These are phyloP conservation scores for Candida suzukii DNA, from an alignment of 805 yeast species.

Conservation along the genomic window DNA sequence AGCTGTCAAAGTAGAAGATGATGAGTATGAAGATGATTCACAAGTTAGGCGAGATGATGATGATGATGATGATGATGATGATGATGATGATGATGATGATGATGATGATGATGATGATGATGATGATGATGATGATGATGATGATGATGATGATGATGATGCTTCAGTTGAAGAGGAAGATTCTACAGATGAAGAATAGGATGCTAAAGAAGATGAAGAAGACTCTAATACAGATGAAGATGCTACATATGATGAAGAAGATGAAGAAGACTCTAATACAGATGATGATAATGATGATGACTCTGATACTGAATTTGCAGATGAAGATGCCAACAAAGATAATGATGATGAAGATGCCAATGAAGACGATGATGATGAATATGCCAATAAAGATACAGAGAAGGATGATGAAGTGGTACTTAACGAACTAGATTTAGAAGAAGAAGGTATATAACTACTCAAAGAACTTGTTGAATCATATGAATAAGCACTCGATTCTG, in stretches of 20 bases:
- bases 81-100: too few species aligned
- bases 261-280: neutral
- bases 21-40: slow-evolving; percentile 1
- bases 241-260: slow-evolving; percentile 3
- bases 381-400: neutral
- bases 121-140: slow-evolving; percentile 4
- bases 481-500: too few species aligned
- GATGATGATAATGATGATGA: slow-evolving; percentile 1
- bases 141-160: slow-evolving; percentile 3
- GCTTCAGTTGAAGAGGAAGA: neutral
- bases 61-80: too few species aligned
- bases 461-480: too few species aligned
- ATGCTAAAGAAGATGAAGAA: neutral
- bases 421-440: too few species aligned
- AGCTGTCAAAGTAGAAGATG: neutral
- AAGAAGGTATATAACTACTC: too few species aligned
- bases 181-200: neutral
- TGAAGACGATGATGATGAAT: neutral
- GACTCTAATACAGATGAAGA: neutral
- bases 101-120: too few species aligned
- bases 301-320: neutral
- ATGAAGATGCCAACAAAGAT: neutral
- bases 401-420: neutral
- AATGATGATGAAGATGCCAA: neutral
- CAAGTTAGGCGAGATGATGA: too few species aligned